These are phyloP conservation scores for Striga asiatica DNA, from an alignment of 257 asterid species.

Conservation along the genomic window DNA sequence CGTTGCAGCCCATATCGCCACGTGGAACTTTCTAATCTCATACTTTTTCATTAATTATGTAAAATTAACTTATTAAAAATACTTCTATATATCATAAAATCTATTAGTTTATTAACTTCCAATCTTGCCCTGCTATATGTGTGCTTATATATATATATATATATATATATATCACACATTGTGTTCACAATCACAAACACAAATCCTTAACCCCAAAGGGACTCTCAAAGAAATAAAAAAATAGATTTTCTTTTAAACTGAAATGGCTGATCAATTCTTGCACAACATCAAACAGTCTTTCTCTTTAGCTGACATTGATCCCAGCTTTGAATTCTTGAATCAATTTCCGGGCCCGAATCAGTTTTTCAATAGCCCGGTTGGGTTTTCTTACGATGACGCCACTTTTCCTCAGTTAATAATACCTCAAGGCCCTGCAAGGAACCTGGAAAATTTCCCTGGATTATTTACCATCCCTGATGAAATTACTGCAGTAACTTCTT, in stretches of 20 bases:
- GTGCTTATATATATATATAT: conserved; percentile 12
- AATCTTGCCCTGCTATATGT: too few species aligned
- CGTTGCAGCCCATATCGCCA: conserved; percentile 25
- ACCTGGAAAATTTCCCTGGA: conserved; percentile 27
- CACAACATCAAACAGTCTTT: conserved; percentile 23
- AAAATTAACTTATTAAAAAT: too few species aligned
- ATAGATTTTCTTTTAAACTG: too few species aligned
- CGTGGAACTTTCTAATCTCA: conserved; percentile 27
- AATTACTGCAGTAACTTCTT: not conserved
- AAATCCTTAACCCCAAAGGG: not conserved
- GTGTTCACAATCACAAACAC: conserved; percentile 1
- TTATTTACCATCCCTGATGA: conserved; percentile 4
- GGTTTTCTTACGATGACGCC: conserved; percentile 27
- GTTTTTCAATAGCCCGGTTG: conserved; percentile 20
- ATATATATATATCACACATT: too few species aligned
- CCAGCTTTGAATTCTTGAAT: conserved; percentile 27
- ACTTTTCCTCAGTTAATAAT: conserved; percentile 5
- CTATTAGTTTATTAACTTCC: too few species aligned
- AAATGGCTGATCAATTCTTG: conserved; percentile 35
- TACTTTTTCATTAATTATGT: too few species aligned
- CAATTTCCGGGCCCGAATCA: conserved; percentile 33
- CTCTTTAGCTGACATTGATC: conserved; percentile 34
- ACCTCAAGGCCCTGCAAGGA: too few species aligned
- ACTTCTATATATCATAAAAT: too few species aligned
- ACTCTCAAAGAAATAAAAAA: too few species aligned